These are phyloP conservation scores for Nemania sp. DNA, from an alignment of 2,329 filamentous ascomycete genomes.

Conservation along the genomic window DNA sequence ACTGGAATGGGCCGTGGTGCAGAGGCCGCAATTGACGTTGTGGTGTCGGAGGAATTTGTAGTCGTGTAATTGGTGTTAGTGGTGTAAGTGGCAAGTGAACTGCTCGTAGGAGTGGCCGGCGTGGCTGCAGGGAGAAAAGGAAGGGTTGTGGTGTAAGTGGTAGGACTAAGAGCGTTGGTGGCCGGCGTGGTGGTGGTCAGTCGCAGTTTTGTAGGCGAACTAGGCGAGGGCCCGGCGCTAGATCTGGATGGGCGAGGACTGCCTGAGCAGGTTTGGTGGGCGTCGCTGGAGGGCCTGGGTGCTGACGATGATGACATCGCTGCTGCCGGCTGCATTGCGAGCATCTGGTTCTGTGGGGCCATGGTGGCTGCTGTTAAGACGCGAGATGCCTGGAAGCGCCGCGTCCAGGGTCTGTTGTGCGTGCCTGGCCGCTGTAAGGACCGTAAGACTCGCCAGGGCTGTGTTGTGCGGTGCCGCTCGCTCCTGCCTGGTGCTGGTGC, in stretches of 20 bases:
- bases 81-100: background rate
- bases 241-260: conserved; percentile 1
- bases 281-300: conserved; percentile 1
- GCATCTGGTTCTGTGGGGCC: conserved; percentile 18
- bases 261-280: conserved; percentile 2
- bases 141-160: too few species aligned
- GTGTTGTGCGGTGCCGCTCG: background rate
- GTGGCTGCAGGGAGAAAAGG: too few species aligned
- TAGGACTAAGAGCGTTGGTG: too few species aligned
- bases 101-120: too few species aligned
- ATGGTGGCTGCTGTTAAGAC: conserved; percentile 6
- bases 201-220: too few species aligned
- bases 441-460: too few species aligned
- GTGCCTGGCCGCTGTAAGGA: too few species aligned
- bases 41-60: conserved; percentile 3
- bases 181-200: too few species aligned
- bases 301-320: conserved; percentile 26
- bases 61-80: background rate
- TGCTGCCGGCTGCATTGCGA: conserved; percentile 7
- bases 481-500: too few species aligned
- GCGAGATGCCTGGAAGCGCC: background rate
- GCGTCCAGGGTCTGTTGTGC: background rate
- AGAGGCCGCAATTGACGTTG: conserved; percentile 7
- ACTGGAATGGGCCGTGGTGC: conserved; percentile 24
- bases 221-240: conserved; percentile 14